Percentiles rank a stretch among this genome's conserved stretches.
These are phyloP conservation scores for Cryphonectria radicalis DNA, from an alignment of 2,329 filamentous ascomycete genomes.

Conservation along the genomic window DNA sequence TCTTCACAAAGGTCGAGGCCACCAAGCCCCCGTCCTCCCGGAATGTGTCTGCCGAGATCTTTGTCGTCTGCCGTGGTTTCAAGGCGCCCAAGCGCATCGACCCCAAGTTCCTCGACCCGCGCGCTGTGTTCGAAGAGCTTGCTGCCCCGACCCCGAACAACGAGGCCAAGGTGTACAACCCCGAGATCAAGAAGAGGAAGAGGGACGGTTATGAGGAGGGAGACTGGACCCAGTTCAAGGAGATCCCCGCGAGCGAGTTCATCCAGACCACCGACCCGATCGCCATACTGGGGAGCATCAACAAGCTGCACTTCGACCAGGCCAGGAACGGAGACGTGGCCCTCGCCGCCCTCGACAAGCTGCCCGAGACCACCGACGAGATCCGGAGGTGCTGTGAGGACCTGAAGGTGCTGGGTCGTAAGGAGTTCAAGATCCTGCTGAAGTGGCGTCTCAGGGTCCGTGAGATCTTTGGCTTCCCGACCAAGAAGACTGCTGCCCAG, in stretches of 20 bases:
- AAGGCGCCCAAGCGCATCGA: conserved; percentile 95
- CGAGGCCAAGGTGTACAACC: conserved; percentile 97
- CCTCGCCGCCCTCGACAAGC: conserved; percentile 79
- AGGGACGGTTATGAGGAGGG: conserved; percentile 97
- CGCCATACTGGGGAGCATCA: conserved; percentile 83
- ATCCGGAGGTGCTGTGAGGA: conserved; percentile 79
- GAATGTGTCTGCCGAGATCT: conserved; percentile 97
- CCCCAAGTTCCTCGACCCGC: conserved; percentile 87
- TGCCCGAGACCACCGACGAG: conserved; percentile 85
- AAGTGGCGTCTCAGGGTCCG: conserved; percentile 89
- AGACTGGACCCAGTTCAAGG: conserved; percentile 90
- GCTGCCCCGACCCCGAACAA: conserved; percentile 86
- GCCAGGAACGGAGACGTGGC: conserved; percentile 82
- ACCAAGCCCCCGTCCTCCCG: conserved; percentile 95
- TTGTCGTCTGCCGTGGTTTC: conserved; percentile 93
- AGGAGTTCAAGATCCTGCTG: conserved; percentile 89
- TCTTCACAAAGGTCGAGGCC: conserved; percentile 93
- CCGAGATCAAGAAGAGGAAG: conserved; percentile 96
- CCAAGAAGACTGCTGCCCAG: conserved; percentile 65
- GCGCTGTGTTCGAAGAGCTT: conserved; percentile 91
- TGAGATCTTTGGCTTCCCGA: conserved; percentile 85
- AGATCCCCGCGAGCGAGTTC: conserved; percentile 86
- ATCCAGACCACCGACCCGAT: conserved; percentile 94
- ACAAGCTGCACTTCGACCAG: conserved; percentile 82
- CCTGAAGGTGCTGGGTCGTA: conserved; percentile 87